phyloP scores from a whole-genome alignment of 116 monocot species.

The Trichopus zeylanicus region DNA sequence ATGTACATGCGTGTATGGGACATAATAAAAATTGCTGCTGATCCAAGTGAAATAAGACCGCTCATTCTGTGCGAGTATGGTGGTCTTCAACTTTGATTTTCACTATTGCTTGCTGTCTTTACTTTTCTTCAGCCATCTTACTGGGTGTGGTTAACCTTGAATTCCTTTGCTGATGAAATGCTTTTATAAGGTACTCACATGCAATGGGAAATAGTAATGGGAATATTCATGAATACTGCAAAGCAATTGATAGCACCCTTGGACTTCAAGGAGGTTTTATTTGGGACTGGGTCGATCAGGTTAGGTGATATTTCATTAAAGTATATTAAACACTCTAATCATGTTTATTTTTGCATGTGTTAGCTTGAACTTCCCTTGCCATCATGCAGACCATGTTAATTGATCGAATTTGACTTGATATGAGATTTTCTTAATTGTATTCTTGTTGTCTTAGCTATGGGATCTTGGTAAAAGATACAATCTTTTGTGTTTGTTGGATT shows the following conservation, averaged over 20 bases:
- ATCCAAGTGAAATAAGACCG: slow-evolving; percentile 81
- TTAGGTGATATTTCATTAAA: slow-evolving; percentile 5
- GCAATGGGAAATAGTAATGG: slow-evolving; percentile 99
- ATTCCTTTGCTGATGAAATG: background rate
- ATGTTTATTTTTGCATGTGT: no score
- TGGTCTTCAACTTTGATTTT: background rate
- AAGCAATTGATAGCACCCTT: slow-evolving; percentile 74
- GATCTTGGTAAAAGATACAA: no score
- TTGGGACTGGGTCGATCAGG: slow-evolving; percentile 99
- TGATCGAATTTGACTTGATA: no score
- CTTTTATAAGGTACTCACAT: slow-evolving; percentile 75
- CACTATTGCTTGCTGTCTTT: background rate
- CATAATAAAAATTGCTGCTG: slow-evolving; percentile 76
- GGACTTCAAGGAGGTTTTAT: slow-evolving; percentile 99
- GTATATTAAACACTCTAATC: background rate
- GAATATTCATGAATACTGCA: slow-evolving; percentile 86
- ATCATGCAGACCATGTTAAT: no score
- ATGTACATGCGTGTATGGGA: slow-evolving; percentile 99
- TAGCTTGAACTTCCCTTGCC: no score
- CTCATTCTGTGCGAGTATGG: slow-evolving; percentile 96
- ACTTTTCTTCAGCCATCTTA: background rate
- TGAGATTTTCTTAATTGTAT: no score
- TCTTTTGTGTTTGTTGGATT: no score
- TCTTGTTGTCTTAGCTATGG: no score
- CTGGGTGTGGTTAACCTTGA: background rate